Percentiles rank a stretch among this genome's conserved stretches.
phyloP scores from a whole-genome alignment of 2,329 filamentous ascomycete genomes.

The Cercospora nicotianae region DNA sequence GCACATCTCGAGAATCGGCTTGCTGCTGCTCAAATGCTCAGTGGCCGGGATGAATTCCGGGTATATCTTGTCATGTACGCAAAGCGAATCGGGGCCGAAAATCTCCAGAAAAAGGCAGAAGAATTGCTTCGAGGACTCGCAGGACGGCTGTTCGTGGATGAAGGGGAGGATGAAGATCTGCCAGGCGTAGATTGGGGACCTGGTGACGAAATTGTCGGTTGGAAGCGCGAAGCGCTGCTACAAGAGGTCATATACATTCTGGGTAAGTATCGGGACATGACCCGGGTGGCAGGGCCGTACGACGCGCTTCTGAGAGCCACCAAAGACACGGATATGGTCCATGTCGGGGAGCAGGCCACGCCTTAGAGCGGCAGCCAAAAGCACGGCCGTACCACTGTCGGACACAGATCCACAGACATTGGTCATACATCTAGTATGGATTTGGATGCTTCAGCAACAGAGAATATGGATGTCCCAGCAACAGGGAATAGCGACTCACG shows the following conservation, averaged over 20 bases:
- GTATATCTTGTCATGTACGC: conserved; percentile 98
- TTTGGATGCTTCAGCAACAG: background rate
- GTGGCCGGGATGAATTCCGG: conserved; percentile 87
- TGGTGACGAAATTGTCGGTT: conserved; percentile 78
- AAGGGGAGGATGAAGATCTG: conserved; percentile 50
- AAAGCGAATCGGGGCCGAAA: conserved; percentile 89
- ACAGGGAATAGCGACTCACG: background rate
- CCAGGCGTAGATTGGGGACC: conserved; percentile 63
- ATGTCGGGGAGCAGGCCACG: background rate
- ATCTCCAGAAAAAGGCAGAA: conserved; percentile 82
- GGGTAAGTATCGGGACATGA: conserved; percentile 76
- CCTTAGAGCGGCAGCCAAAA: background rate
- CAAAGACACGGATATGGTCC: background rate
- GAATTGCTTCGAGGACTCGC: conserved; percentile 82
- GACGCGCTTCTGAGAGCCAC: conserved; percentile 2
- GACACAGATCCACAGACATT: background rate
- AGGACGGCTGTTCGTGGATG: conserved; percentile 66
- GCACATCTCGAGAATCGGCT: conserved; percentile 94
- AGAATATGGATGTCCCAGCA: background rate
- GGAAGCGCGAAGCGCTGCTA: conserved; percentile 82
- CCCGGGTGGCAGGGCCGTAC: conserved; percentile 66
- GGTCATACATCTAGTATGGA: background rate
- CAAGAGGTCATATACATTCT: conserved; percentile 91
- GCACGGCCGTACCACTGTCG: background rate
- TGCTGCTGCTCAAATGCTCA: conserved; percentile 80